These are phyloP conservation scores for Colletotrichum filicis DNA, from an alignment of 2,329 filamentous ascomycete genomes.

Conservation along the genomic window DNA sequence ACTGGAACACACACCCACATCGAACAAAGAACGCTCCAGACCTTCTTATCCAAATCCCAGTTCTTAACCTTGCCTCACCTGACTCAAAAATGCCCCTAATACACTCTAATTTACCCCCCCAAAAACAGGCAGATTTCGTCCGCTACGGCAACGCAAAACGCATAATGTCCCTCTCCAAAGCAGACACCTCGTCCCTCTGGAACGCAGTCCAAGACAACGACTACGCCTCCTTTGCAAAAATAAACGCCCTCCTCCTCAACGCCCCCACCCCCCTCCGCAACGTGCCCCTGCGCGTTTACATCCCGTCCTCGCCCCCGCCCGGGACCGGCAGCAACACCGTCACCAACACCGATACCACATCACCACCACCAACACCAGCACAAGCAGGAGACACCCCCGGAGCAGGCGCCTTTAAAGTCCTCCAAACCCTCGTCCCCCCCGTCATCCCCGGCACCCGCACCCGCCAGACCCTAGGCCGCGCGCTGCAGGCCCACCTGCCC, in stretches of 20 bases:
- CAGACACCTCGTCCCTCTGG: conserved; percentile 87
- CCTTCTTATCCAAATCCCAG: neutral
- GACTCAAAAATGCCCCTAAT: neutral
- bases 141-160: conserved; percentile 89
- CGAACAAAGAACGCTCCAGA: neutral
- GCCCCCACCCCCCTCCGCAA: conserved; percentile 80
- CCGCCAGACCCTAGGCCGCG: conserved; percentile 74
- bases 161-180: conserved; percentile 89
- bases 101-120: neutral
- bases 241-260: conserved; percentile 82
- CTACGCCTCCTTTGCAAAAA: conserved; percentile 75
- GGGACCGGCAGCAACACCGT: neutral
- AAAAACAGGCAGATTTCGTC: conserved; percentile 78
- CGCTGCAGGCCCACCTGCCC: conserved; percentile 80
- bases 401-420: conserved; percentile 71
- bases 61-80: neutral
- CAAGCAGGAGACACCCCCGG: conserved; percentile 36
- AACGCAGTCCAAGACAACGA: conserved; percentile 83
- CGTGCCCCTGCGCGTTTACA: conserved; percentile 89
- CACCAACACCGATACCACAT: conserved; percentile 9
- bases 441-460: conserved; percentile 45
- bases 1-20: neutral
- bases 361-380: conserved; percentile 2
- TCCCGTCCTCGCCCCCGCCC: conserved; percentile 70
- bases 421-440: conserved; percentile 79